These are phyloP conservation scores for Penicillium brevicompactum DNA, from an alignment of 2,329 filamentous ascomycete species.

Conservation along the genomic window DNA sequence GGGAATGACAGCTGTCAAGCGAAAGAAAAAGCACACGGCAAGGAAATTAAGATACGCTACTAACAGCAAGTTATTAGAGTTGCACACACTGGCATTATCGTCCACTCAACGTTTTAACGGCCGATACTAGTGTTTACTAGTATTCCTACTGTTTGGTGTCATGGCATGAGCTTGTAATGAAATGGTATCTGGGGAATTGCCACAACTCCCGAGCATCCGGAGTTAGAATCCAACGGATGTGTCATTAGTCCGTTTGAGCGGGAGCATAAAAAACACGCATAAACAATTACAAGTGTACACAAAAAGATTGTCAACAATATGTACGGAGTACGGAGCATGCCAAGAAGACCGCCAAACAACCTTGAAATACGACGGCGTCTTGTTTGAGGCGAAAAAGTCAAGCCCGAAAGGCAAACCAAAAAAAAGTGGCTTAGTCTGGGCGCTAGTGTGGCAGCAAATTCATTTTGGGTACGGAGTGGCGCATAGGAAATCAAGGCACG, in stretches of 20 bases:
- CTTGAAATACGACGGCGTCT: not conserved
- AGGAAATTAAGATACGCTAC: conserved; percentile 10
- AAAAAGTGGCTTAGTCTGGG: not conserved
- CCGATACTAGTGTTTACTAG: not conserved
- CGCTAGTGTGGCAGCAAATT: not conserved
- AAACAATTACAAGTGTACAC: too few species aligned
- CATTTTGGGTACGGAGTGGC: not conserved
- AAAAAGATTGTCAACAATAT: not conserved
- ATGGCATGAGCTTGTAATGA: too few species aligned
- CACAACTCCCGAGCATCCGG: too few species aligned
- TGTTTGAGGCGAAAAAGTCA: conserved; percentile 4
- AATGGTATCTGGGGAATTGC: too few species aligned
- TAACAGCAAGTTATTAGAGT: not conserved
- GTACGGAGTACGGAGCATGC: too few species aligned
- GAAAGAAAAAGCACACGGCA: not conserved
- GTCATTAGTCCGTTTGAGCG: too few species aligned
- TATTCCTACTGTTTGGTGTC: not conserved
- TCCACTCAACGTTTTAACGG: not conserved
- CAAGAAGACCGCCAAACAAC: not conserved
- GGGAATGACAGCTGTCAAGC: conserved; percentile 12
- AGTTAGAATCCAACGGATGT: too few species aligned
- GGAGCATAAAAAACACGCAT: not conserved
- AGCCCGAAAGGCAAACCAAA: not conserved
- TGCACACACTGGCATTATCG: not conserved
- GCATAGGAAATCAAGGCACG: conserved; percentile 23